Evolutionary conservation across 805 yeast genomes (phyloP).

Genomic region (Saccharomyces kudriavzevii): DNA sequence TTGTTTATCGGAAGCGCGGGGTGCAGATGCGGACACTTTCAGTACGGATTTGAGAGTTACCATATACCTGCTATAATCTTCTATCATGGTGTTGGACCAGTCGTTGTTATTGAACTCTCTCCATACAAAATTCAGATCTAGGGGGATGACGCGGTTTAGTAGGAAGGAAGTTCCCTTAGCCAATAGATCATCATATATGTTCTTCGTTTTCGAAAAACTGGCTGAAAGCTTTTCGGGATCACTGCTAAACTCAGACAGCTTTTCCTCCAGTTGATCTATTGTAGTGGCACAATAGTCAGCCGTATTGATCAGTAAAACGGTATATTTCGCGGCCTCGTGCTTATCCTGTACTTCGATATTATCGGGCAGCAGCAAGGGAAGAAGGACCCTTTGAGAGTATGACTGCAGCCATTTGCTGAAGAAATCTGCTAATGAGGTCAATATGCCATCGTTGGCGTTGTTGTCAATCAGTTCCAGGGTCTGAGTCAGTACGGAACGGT

Average conservation of each 20-base stretch:
- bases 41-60: conserved; percentile 46
- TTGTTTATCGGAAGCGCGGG: not conserved
- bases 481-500: conserved; percentile 65
- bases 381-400: conserved; percentile 46
- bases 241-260: conserved; percentile 38
- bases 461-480: conserved; percentile 45
- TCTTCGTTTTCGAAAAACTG: conserved; percentile 48
- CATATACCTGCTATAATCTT: conserved; percentile 66
- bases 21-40: conserved; percentile 3
- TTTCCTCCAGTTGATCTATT: conserved; percentile 65
- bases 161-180: conserved; percentile 49
- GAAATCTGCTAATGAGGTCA: conserved; percentile 42
- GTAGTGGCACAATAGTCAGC: conserved; percentile 84
- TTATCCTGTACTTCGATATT: conserved; percentile 35
- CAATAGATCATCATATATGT: conserved; percentile 49
- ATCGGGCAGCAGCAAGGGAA: conserved; percentile 39
- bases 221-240: conserved; percentile 36
- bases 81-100: conserved; percentile 63
- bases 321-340: conserved; percentile 53
- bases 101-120: conserved; percentile 71
- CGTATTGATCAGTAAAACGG: conserved; percentile 72
- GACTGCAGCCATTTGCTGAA: conserved; percentile 60
- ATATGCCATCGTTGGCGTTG: conserved; percentile 19
- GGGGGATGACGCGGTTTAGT: conserved; percentile 45
- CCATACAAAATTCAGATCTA: conserved; percentile 66